Conservation (phyloP, 768 basidiomycete species). For the Lactarius sanguifluus region DNA sequence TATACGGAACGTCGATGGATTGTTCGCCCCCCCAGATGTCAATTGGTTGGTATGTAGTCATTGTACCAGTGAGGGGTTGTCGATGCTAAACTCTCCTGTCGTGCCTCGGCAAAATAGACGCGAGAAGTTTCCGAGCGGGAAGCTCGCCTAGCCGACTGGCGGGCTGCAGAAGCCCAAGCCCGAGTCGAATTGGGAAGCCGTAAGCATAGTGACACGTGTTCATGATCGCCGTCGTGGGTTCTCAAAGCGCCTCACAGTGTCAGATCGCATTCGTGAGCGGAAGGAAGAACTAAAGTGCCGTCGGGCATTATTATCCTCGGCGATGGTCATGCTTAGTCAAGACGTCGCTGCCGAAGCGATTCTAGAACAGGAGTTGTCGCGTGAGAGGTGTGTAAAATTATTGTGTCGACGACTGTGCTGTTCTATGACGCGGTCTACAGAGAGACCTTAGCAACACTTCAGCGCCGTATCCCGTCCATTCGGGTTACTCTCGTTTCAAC, state of each 20-base stretch:
- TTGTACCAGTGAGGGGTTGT: neutral
- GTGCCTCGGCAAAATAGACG: slow-evolving; percentile 44
- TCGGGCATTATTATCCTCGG: slow-evolving; percentile 47
- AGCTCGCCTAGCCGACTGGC: slow-evolving; percentile 49
- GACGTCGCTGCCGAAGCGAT: slow-evolving; percentile 27
- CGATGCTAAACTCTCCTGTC: neutral
- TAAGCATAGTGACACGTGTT: slow-evolving; percentile 38
- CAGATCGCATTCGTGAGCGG: slow-evolving; percentile 44
- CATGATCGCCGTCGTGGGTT: slow-evolving; percentile 17
- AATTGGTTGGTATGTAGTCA: slow-evolving; percentile 21
- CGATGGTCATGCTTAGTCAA: slow-evolving; percentile 41
- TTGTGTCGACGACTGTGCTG: slow-evolving; percentile 13
- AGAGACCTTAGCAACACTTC: slow-evolving; percentile 46
- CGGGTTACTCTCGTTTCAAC: slow-evolving; percentile 66
- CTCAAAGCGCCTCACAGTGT: slow-evolving; percentile 38
- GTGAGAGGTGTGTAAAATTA: slow-evolving; percentile 33
- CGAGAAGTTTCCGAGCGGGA: slow-evolving; percentile 70
- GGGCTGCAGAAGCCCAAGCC: slow-evolving; percentile 10
- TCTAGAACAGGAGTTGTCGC: slow-evolving; percentile 37
- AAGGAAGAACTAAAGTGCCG: slow-evolving; percentile 47
- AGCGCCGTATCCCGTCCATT: slow-evolving; percentile 48
- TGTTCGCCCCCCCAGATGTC: slow-evolving; percentile 38
- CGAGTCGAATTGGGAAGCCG: slow-evolving; percentile 42
- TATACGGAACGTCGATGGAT: slow-evolving; percentile 47
- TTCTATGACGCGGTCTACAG: slow-evolving; percentile 41